phyloP scores from a whole-genome alignment of 805 yeast genomes.

The Saturnispora zaruensis region DNA sequence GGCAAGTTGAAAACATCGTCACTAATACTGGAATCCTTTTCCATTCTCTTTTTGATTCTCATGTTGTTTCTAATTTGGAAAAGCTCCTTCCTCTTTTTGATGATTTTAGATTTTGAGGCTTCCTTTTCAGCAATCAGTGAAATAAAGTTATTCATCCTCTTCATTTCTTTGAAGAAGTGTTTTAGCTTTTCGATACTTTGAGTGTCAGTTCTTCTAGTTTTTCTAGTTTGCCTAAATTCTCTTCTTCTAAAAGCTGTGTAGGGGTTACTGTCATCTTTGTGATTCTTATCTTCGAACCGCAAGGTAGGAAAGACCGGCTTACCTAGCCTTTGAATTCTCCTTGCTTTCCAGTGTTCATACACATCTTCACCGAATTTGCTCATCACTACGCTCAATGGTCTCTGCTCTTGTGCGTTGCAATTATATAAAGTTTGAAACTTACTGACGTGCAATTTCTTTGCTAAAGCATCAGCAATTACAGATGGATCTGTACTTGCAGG shows the following conservation, averaged over 20 bases:
- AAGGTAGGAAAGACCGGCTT: conserved; percentile 63
- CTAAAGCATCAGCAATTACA: conserved; percentile 49
- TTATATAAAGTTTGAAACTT: conserved; percentile 56
- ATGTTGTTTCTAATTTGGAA: conserved; percentile 22
- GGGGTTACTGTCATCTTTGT: conserved; percentile 86
- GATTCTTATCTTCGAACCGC: conserved; percentile 74
- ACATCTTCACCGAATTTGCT: conserved; percentile 55
- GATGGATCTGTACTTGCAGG: conserved; percentile 41
- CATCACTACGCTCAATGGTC: conserved; percentile 42
- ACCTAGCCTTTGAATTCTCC: conserved; percentile 68
- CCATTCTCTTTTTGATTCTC: conserved; percentile 56
- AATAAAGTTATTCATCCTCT: conserved; percentile 62
- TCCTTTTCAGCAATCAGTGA: conserved; percentile 70
- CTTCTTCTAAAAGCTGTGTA: conserved; percentile 93
- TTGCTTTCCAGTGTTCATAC: conserved; percentile 72
- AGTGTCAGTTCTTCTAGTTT: conserved; percentile 89
- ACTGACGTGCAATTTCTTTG: conserved; percentile 45
- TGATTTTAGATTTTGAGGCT: conserved; percentile 54
- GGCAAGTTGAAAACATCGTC: conserved; percentile 77
- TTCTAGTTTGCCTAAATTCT: conserved; percentile 90
- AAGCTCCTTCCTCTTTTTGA: conserved; percentile 62
- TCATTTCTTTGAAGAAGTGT: conserved; percentile 64
- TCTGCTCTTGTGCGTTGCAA: conserved; percentile 33
- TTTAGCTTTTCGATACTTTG: conserved; percentile 81
- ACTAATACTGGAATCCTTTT: conserved; percentile 66